Base-by-base conservation (phyloP, 805 yeast species). In the Metschnikowia cubensis region DNA sequence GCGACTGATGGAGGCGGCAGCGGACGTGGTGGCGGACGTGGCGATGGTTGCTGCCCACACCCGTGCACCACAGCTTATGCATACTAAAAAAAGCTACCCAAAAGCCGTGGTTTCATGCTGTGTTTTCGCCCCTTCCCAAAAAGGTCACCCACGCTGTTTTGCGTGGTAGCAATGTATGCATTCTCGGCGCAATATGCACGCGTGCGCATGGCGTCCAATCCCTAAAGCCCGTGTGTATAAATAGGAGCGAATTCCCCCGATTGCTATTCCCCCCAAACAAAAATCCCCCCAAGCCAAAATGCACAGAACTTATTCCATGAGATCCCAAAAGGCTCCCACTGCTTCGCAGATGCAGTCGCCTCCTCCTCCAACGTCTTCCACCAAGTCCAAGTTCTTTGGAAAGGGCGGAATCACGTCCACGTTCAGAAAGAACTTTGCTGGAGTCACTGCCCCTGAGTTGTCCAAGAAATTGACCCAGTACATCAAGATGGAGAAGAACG, bases 401-500 rank as follows among this genome's bases (percentile, higher is more conserved):
- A 79, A 81, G 61, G 79, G 85, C 21, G 83, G 88, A 32, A 75
- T 87, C 59, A 80, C 89, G 45, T 79, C 83, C 56, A 68, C 82
- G 17, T 78, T 87, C 67, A 84, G 96, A 72, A 89, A 85, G 71
- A 76, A 82, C 60, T 80, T 96, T 52, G 96, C 97, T 51, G 97
- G 96, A 57, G 82, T 87, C 41, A 82, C 89, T 65, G 97, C 97
- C 51, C 98, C 98, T 41, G 97, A 92, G 73, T 79, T 94, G 65
- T 82, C 97, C 39, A 84, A 95, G 74, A 92, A 92, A 70, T 81
- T 92, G 65, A 85, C 96, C 38, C 90, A 86, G 64, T 82, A 89
- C 68, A 89, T 94, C 68, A 94, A 92, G 81, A 87, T 90, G 80
- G 99, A 92, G 78, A 94, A 94, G 81, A 87, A 88, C 71, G 87